A percentile compares a stretch with the other conserved stretches of the same genome.
Conservation (phyloP, 2,329 filamentous ascomycete species). For the Aspergillus cejpii region DNA sequence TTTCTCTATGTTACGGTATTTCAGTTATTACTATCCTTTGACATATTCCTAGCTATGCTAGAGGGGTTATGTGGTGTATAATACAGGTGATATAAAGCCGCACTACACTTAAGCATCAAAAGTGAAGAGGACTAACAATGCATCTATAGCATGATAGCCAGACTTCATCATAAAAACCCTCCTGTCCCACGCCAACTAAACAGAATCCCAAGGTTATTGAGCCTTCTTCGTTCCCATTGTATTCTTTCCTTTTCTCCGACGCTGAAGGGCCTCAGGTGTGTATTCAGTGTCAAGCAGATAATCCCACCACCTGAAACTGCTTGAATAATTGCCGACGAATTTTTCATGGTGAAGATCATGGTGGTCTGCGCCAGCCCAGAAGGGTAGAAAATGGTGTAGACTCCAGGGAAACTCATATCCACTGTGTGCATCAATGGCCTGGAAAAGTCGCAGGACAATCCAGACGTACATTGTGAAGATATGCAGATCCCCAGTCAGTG, state of each 20-base stretch:
- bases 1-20: too few species aligned
- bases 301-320: slow-evolving; percentile 99
- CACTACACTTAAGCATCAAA: too few species aligned
- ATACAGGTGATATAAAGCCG: too few species aligned
- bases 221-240: slow-evolving; percentile 20
- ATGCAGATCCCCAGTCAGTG: slow-evolving; percentile 78
- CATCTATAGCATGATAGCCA: too few species aligned
- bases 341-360: slow-evolving; percentile 97
- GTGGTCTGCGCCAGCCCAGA: slow-evolving; percentile 96
- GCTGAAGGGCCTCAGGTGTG: slow-evolving; percentile 77
- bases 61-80: too few species aligned
- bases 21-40: too few species aligned
- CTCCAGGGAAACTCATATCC: slow-evolving; percentile 99
- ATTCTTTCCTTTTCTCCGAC: slow-evolving; percentile 58
- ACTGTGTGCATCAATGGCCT: slow-evolving; percentile 95
- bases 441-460: slow-evolving; percentile 89
- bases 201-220: slow-evolving; percentile 21
- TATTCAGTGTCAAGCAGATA: slow-evolving; percentile 89
- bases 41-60: too few species aligned
- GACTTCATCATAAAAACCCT: too few species aligned
- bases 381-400: slow-evolving; percentile 87
- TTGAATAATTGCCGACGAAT: slow-evolving; percentile 97
- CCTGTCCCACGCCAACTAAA: too few species aligned
- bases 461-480: slow-evolving; percentile 96
- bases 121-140: too few species aligned